Evolutionary conservation across 78 protist genomes (phyloP).

Genomic region (Dictyostelium purpureum): DNA sequence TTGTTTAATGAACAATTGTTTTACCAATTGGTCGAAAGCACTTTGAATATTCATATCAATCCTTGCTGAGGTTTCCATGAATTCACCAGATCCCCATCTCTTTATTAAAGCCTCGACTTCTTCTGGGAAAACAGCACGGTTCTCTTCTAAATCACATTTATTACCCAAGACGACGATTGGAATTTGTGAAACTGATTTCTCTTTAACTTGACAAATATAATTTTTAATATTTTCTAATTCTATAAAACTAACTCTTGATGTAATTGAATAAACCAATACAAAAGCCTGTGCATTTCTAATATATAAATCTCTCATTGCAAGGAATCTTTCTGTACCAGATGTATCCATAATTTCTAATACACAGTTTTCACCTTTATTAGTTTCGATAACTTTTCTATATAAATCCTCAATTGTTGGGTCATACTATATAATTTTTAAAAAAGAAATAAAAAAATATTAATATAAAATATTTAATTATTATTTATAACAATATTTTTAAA

Average conservation of each 20-base stretch:
- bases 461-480: not conserved
- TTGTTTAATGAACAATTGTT: conserved; percentile 25
- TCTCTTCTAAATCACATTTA: conserved; percentile 94
- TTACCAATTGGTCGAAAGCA: conserved; percentile 76
- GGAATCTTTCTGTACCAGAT: conserved; percentile 92
- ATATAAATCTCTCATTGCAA: conserved; percentile 91
- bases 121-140: conserved; percentile 86
- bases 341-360: conserved; percentile 87
- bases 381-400: conserved; percentile 50
- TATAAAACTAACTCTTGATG: conserved; percentile 72
- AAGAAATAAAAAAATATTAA: not conserved
- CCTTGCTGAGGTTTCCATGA: conserved; percentile 83
- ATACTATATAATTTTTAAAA: conserved; percentile 13
- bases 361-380: conserved; percentile 29
- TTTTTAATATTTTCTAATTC: conserved; percentile 84
- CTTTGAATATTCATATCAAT: conserved; percentile 79
- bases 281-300: conserved; percentile 92
- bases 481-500: not conserved
- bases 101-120: conserved; percentile 68
- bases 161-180: conserved; percentile 94
- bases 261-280: conserved; percentile 89
- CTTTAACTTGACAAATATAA: conserved; percentile 86
- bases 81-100: conserved; percentile 64
- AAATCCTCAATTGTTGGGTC: conserved; percentile 81
- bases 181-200: conserved; percentile 27